phyloP scores from a whole-genome alignment of 371 early-diverging fungal genomes.

The Choanephora cucurbitarum region DNA sequence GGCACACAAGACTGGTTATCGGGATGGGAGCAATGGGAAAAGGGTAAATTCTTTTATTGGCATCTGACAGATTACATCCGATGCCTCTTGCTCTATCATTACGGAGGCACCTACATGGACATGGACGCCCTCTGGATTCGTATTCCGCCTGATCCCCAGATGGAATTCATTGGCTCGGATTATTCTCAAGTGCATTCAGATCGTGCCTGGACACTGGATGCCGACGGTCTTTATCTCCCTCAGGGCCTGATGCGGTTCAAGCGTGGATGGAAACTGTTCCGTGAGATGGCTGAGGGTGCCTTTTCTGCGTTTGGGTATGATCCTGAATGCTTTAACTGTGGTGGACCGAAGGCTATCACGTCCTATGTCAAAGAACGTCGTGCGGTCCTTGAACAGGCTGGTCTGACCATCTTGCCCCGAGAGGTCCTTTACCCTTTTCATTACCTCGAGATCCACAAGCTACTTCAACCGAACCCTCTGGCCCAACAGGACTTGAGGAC shows the following conservation, averaged over 20 bases:
- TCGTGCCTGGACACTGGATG: constrained; percentile 62
- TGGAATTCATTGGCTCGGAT: constrained; percentile 68
- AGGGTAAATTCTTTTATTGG: constrained; percentile 57
- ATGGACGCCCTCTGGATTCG: constrained; percentile 71
- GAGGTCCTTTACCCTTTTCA: constrained; percentile 57
- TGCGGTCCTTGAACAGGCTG: constrained; percentile 45
- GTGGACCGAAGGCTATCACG: constrained; percentile 66
- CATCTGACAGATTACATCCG: constrained; percentile 67
- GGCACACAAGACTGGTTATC: constrained; percentile 62
- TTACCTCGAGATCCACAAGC: constrained; percentile 51
- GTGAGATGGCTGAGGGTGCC: constrained; percentile 60
- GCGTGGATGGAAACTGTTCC: constrained; percentile 62
- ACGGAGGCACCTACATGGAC: constrained; percentile 74
- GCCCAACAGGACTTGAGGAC: constrained; percentile 52
- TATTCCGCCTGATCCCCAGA: constrained; percentile 52
- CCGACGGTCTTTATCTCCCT: constrained; percentile 61
- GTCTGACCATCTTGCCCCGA: constrained; percentile 53
- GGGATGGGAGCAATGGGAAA: constrained; percentile 62
- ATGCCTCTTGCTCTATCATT: constrained; percentile 59
- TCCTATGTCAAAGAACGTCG: constrained; percentile 58
- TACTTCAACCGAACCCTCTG: constrained; percentile 41
- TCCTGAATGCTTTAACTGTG: constrained; percentile 66
- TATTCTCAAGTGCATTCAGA: constrained; percentile 51
- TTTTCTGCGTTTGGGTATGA: constrained; percentile 58
- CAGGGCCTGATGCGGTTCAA: constrained; percentile 69